These are phyloP conservation scores for Fusarium buxicola DNA, from an alignment of 2,329 filamentous ascomycete species.

Conservation along the genomic window DNA sequence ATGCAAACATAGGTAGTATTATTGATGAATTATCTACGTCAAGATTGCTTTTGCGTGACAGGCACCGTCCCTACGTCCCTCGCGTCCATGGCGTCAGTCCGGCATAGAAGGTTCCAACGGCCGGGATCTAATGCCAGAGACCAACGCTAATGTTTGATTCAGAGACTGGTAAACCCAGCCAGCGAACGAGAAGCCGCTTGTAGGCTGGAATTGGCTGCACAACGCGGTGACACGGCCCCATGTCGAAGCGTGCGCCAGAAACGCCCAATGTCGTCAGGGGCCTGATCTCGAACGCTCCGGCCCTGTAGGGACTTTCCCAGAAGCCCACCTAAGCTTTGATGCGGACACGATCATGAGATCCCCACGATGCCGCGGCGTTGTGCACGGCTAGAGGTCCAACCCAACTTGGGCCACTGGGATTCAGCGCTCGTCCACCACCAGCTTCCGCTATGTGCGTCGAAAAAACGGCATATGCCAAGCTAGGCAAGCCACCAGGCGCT, in stretches of 20 bases:
- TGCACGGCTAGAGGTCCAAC: constrained; percentile 39
- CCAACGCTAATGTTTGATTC: constrained; percentile 20
- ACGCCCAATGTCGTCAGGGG: constrained; percentile 38
- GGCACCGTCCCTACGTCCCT: constrained; percentile 20
- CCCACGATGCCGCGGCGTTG: constrained; percentile 44
- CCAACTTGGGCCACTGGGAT: constrained; percentile 20
- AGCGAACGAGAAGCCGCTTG: constrained; percentile 22
- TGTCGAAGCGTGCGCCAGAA: constrained; percentile 22
- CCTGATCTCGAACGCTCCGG: constrained; percentile 37
- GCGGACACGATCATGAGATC: constrained; percentile 43
- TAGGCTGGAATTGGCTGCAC: constrained; percentile 23
- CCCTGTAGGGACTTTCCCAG: constrained; percentile 30
- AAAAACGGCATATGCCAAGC: constrained; percentile 15
- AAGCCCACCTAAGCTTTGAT: constrained; percentile 25
- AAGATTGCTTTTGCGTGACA: constrained; percentile 4
- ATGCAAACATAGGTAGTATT: not conserved
- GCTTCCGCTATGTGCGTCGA: constrained; percentile 7
- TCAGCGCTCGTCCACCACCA: constrained; percentile 25
- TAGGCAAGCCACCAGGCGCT: constrained; percentile 22
- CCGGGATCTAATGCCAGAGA: constrained; percentile 37
- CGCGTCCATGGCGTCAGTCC: constrained; percentile 19
- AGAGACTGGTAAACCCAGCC: constrained; percentile 15
- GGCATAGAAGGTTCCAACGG: constrained; percentile 26
- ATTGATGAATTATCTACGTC: constrained; percentile 1
- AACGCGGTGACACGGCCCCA: constrained; percentile 24